These are phyloP conservation scores for Diaporthe caulivora DNA, from an alignment of 2,329 filamentous ascomycete genomes.

Conservation along the genomic window DNA sequence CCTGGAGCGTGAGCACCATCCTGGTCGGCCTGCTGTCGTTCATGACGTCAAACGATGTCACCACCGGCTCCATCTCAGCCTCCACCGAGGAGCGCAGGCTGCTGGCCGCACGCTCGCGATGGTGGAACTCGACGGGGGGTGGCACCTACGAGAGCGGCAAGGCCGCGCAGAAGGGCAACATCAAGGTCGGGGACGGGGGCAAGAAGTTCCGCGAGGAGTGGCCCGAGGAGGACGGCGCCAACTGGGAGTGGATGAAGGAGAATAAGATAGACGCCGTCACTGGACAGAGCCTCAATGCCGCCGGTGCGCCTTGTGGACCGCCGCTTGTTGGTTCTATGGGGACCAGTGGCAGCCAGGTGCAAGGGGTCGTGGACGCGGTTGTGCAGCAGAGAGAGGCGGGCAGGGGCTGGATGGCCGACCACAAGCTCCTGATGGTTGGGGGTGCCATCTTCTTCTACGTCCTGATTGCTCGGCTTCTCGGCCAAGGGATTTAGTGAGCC, in stretches of 20 bases:
- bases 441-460: constrained; percentile 85
- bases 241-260: constrained; percentile 91
- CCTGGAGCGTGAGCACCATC: constrained; percentile 98
- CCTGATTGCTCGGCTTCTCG: constrained; percentile 80
- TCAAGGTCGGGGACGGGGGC: constrained; percentile 93
- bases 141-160: constrained; percentile 74
- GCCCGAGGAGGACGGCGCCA: constrained; percentile 89
- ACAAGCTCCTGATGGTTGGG: constrained; percentile 81
- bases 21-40: constrained; percentile 94
- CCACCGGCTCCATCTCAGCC: constrained; percentile 87
- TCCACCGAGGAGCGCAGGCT: constrained; percentile 82
- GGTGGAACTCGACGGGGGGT: constrained; percentile 97
- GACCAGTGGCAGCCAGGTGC: constrained; percentile 73
- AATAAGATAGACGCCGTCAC: constrained; percentile 83
- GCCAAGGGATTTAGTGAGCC: constrained; percentile 52
- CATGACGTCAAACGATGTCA: constrained; percentile 99
- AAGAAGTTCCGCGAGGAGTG: constrained; percentile 91
- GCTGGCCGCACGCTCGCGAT: constrained; percentile 82
- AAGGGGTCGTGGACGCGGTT: constrained; percentile 81
- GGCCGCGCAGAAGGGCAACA: constrained; percentile 75
- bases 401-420: constrained; percentile 82
- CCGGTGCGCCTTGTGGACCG: constrained; percentile 59
- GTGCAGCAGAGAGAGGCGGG: constrained; percentile 83
- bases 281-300: constrained; percentile 73
- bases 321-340: constrained; percentile 69